Evolutionary conservation across 2,329 filamentous ascomycete species (phyloP).

Genomic region (Coniella vitis): DNA sequence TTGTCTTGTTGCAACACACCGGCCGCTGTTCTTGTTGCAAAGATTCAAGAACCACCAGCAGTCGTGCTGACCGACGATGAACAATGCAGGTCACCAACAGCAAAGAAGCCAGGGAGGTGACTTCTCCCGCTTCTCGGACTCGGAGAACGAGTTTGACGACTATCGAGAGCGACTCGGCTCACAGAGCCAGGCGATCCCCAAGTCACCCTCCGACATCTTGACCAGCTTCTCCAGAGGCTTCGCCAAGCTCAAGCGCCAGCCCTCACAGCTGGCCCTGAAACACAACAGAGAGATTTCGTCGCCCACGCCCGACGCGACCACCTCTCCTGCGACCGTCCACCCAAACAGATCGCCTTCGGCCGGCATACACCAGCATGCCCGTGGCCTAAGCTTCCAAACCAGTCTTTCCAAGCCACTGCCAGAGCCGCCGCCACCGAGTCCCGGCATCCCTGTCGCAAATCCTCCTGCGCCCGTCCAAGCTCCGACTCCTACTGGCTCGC

Average conservation of each 20-base stretch:
- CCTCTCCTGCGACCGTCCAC: constrained; percentile 23
- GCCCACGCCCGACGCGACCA: constrained; percentile 20
- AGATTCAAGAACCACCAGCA: too few species aligned
- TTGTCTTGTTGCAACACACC: constrained; percentile 1
- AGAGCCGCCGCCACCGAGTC: constrained; percentile 37
- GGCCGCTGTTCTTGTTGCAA: too few species aligned
- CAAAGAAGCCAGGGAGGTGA: constrained; percentile 22
- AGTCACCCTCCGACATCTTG: constrained; percentile 41
- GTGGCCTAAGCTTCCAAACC: constrained; percentile 47
- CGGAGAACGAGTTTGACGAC: constrained; percentile 31
- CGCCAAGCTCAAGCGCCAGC: constrained; percentile 35
- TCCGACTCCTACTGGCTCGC: constrained; percentile 4
- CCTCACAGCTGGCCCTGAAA: constrained; percentile 33
- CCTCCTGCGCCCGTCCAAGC: constrained; percentile 17
- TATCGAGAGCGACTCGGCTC: constrained; percentile 24
- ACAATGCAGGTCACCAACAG: constrained; percentile 24
- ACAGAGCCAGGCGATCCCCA: constrained; percentile 26
- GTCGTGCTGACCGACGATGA: constrained; percentile 28
- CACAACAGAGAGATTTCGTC: constrained; percentile 24
- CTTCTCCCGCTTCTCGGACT: constrained; percentile 36
- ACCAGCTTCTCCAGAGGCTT: constrained; percentile 45
- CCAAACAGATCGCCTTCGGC: constrained; percentile 17
- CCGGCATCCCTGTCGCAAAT: constrained; percentile 25
- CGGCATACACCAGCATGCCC: constrained; percentile 38
- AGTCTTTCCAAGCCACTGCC: constrained; percentile 54